Percentiles rank a stretch among this genome's conserved stretches.
Conservation (phyloP, 371 early-diverging fungal genomes). For the Chytridium lagenaria region DNA sequence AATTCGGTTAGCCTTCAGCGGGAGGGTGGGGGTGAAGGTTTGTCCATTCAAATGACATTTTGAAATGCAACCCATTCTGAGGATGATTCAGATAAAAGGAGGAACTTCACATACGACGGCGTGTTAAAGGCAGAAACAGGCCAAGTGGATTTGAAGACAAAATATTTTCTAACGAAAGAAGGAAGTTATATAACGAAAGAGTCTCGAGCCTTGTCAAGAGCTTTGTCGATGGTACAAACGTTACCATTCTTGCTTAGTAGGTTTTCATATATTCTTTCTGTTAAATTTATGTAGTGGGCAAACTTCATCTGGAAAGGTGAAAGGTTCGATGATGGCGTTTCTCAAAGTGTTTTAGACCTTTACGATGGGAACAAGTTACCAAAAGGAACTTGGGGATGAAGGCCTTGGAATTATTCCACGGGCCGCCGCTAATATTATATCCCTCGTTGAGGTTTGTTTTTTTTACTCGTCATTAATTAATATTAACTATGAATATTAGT, state of each 20-base stretch:
- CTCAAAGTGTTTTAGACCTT: conserved; percentile 40
- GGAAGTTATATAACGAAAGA: conserved; percentile 72
- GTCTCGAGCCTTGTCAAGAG: conserved; percentile 76
- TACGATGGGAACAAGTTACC: conserved; percentile 50
- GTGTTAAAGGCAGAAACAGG: not conserved
- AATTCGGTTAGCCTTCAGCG: not conserved
- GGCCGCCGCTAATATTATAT: conserved; percentile 41
- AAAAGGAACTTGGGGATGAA: conserved; percentile 22
- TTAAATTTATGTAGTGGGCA: conserved; percentile 27
- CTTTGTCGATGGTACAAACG: conserved; percentile 84
- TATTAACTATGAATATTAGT: not conserved
- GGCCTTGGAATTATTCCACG: conserved; percentile 50
- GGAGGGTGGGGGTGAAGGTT: not conserved
- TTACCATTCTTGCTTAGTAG: conserved; percentile 61
- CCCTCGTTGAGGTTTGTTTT: conserved; percentile 15
- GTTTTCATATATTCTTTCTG: conserved; percentile 9
- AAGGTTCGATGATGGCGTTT: conserved; percentile 7
- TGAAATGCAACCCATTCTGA: not conserved
- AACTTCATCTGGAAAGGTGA: conserved; percentile 28
- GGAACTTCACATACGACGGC: not conserved
- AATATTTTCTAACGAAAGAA: too few relatives aligned
- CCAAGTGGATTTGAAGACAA: not conserved
- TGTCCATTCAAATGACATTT: too few relatives aligned
- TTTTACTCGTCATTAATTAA: not conserved
- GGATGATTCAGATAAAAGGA: not conserved